Base-by-base conservation (phyloP, 164 flowering plant species). In the Magnolia changhungtana region DNA sequence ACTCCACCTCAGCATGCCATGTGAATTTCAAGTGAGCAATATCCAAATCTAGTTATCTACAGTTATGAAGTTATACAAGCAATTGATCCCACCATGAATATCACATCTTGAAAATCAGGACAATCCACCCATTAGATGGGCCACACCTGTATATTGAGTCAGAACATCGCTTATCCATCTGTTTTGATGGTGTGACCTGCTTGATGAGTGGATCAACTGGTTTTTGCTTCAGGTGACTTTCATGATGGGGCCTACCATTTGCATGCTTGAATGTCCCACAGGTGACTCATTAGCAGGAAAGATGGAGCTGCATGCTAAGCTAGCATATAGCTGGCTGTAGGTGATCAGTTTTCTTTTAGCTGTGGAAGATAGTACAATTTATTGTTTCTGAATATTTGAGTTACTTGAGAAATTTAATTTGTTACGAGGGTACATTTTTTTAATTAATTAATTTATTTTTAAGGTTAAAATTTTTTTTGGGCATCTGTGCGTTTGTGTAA, bases 1-100 rank as follows among this genome's bases (percentile, higher is more conserved):
- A 84, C 76, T 23, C 87, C 49, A 81, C 77, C 74, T 91, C 98
- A 71, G 90, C 93, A 29, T 87, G 96, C 81, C 95, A 96, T 85
- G 96, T 93, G 21, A 93, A 93, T 72, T 89, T 83, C 80, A 80
- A 78, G 98, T 96, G 88, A 85, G 89, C 69, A 77, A 16, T 31
- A 18, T 20, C 72, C 37, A 59, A 74, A 63, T 58, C 27, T 24
- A 18, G 27, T 55, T 55, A 55, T 11, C 16, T 55, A 16, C 13
- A 55, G 2, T 55, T 55, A 55, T 55, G 18, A 55, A 2, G 61
- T 11, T 55, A 55, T 55, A 11, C 61, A 55, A 9, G 18, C 61
- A 2, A 55, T 55, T 55, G 61, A 11, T 55, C 61, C 13, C 45
- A 37, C 45, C 45, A 37, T 37, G 18, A 55, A 14, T 3, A 11